Percentiles rank a stretch among this genome's conserved stretches.
phyloP scores from a whole-genome alignment of 2,329 filamentous ascomycete species.

The Nothophaeocryptopus gaeumannii region DNA sequence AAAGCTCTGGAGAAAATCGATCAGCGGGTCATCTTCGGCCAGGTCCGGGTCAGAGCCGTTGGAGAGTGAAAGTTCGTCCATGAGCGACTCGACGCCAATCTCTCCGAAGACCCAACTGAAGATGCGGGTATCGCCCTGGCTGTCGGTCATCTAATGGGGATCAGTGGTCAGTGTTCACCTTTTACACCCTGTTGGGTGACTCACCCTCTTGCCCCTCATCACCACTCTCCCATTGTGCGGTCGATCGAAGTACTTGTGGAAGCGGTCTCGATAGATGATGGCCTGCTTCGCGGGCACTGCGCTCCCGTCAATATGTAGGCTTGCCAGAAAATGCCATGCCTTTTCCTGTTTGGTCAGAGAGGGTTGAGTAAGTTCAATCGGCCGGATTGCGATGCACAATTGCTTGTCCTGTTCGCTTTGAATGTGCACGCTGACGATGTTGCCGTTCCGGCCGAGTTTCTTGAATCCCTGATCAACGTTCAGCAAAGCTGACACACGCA shows the following conservation, averaged over 20 bases:
- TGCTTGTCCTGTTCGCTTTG: constrained; percentile 12
- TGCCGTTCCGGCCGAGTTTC: neutral
- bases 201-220: constrained; percentile 5
- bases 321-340: constrained; percentile 1
- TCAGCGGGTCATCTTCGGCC: constrained; percentile 5
- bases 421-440: constrained; percentile 10
- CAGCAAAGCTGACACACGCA: no score
- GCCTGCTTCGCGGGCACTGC: constrained; percentile 6
- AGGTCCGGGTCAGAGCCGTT: neutral
- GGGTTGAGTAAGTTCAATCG: neutral
- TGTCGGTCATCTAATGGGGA: neutral
- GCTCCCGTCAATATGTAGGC: constrained; percentile 13
- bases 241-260: constrained; percentile 1
- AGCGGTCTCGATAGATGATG: constrained; percentile 13
- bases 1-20: constrained; percentile 1
- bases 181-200: neutral
- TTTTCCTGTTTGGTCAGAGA: neutral
- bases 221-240: neutral
- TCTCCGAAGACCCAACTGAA: constrained; percentile 17
- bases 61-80: constrained; percentile 8
- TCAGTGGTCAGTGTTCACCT: neutral
- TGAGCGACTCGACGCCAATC: constrained; percentile 12
- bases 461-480: neutral
- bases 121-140: neutral
- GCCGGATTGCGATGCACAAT: constrained; percentile 14